Evolutionary conservation across 148 eudicot species (phyloP).

Genomic region (Persicaria maculosa): DNA sequence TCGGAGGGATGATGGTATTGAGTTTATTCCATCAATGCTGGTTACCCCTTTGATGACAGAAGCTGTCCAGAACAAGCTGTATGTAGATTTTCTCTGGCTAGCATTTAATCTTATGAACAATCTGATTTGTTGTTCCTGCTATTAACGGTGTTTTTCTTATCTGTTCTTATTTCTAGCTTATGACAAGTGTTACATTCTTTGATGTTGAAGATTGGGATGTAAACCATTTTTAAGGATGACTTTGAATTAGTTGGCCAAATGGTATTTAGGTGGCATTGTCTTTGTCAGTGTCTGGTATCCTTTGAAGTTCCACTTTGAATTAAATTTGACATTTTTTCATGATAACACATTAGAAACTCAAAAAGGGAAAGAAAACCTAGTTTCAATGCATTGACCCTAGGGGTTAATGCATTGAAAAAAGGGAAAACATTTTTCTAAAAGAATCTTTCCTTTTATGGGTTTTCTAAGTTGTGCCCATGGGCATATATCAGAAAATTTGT

Average conservation of each 20-base stretch:
- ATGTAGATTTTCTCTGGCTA: slow-evolving; percentile 17
- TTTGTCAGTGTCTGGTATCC: neutral
- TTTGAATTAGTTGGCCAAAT: neutral
- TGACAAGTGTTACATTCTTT: neutral
- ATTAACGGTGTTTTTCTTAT: neutral
- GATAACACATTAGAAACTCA: no score
- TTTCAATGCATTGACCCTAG: no score
- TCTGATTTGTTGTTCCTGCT: neutral
- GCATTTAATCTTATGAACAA: neutral
- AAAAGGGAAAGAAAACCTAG: no score
- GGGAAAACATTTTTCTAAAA: no score
- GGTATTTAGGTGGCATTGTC: neutral
- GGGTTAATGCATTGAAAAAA: no score
- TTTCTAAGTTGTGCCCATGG: no score
- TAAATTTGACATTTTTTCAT: no score
- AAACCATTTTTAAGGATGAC: neutral
- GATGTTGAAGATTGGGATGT: neutral
- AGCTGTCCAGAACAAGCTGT: slow-evolving; percentile 32
- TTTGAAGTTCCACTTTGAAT: neutral
- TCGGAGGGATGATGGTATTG: slow-evolving; percentile 21
- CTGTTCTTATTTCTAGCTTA: neutral
- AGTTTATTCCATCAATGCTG: slow-evolving; percentile 17
- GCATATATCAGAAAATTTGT: no score
- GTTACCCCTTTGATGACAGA: slow-evolving; percentile 2
- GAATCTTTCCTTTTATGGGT: no score